Base-by-base conservation (phyloP, 331 rosid species). In the Pyrus hybrid region DNA sequence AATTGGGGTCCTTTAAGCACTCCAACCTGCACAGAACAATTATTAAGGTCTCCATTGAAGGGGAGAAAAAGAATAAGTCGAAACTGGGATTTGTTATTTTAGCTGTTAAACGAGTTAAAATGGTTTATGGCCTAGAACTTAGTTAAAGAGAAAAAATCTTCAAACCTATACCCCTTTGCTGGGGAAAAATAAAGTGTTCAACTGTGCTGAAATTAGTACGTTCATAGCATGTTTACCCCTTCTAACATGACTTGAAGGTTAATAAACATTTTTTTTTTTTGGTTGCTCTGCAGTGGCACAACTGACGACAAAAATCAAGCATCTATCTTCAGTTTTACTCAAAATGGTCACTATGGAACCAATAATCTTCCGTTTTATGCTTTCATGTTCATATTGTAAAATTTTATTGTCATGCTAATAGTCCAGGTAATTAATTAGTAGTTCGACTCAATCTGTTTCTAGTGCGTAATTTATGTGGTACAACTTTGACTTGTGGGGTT, bases 261-360 rank as follows among this genome's bases (percentile, higher is more conserved):
- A 57, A 75, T 37, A 72, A 23, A 77, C 60, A 13, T 13, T 65
- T 20, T 79, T 14, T 4, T 54, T 37, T 57, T 22, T 63, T 82
- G 12, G 32, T 76, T 85, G 77, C 6, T 70, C 45, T 87, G 88
- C 91, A 94, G 98, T 90, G 82, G 99, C 96, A 23, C 87, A 80
- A 77, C 91, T 92, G 60, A 91, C 99, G 23, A 88, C 90, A 56
- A 94, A 90, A 89, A 91, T 94, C 76, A 90, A 91, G 79, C 97
- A 88, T 85, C 86, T 94, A 63, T 87, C 97, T 47, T 75, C 87
- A 21, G 87, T 83, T 75, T 82, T 94, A 75, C 99, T 88, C 86
- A 92, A 91, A 79, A 94, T 90, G 99, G 97, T 91, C 61, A 84
- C 78, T 26, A 43, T 63, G 37, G 12, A 72, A 79, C 66, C 41